Base-by-base conservation (phyloP, 768 basidiomycete species). In the Podaxis pistillaris region DNA sequence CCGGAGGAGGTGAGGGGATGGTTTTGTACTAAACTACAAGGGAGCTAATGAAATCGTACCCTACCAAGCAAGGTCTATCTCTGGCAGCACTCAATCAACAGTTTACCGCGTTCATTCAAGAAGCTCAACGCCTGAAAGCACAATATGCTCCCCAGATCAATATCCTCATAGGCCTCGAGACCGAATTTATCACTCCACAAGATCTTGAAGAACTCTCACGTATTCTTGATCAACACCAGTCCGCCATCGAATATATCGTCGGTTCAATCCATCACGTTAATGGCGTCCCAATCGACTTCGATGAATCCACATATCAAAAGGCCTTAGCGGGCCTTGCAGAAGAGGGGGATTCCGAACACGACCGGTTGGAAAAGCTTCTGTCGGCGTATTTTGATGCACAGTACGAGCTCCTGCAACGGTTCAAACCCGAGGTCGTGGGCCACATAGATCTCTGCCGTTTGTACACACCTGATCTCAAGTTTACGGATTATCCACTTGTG, bases 191-290 rank as follows among this genome's bases (percentile, higher is more conserved):
- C 73, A 87, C 91, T 9, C 50, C 73, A 3, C 65, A 75, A 17
- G 94, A 96, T 74, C 78, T 94, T 22, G 78, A 82, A 63, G 72
- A 76, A 22, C 80, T 96, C 38, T 74, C 81, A 50, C 63, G 63
- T 2, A 78, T 92, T 19, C 78, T 96, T 37, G 63, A 74, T 38
- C 67, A 71, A 26, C 74, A 86, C 62, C 73, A 73, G 8, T 74
- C 75, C 38, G 76, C 78, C 54, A 84, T 98, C 64, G 89, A 98
- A 69, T 98, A 94, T 74, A 70, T 98, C 70, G 93, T 98, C 58
- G 96, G 97, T 26, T 93, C 91, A 37, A 79, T 99, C 6, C 97
- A 99, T 72, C 96, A 98, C 68, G 94, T 95, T 73, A 84, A 88
- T 71, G 81, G 77, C 22, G 83, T 91, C 44, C 94, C 96, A 7